Conservation (phyloP, 1,284 basidiomycete genomes). For the Leccinum huronense region DNA sequence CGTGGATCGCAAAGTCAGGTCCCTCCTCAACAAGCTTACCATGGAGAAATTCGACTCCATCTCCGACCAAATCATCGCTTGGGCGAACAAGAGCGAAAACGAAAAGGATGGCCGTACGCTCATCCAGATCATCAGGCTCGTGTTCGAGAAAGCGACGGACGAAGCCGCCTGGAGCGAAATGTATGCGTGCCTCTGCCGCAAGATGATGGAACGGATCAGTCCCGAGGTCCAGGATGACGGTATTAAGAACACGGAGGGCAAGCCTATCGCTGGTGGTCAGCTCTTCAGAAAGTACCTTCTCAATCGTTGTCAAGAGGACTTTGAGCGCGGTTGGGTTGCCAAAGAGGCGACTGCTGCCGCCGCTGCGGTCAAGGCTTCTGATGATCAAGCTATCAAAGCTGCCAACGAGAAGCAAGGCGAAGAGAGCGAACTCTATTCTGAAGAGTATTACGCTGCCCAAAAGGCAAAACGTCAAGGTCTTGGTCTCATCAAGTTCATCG, state of each 20-base stretch:
- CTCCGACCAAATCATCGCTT: conserved; percentile 87
- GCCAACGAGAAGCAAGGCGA: conserved; percentile 54
- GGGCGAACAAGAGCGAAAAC: conserved; percentile 91
- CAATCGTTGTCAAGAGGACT: conserved; percentile 93
- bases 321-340: conserved; percentile 86
- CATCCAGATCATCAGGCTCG: conserved; percentile 92
- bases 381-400: conserved; percentile 63
- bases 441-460: conserved; percentile 95
- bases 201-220: conserved; percentile 91
- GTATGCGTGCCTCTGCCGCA: conserved; percentile 93
- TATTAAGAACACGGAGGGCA: conserved; percentile 74
- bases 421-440: conserved; percentile 79
- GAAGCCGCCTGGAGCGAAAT: conserved; percentile 96
- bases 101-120: conserved; percentile 94
- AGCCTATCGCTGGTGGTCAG: conserved; percentile 84
- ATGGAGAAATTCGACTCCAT: conserved; percentile 97
- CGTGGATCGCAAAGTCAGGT: conserved; percentile 93
- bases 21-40: conserved; percentile 93
- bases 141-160: conserved; percentile 97
- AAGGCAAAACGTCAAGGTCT: conserved; percentile 97
- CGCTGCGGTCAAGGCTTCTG: conserved; percentile 54
- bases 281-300: conserved; percentile 95
- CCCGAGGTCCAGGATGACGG: conserved; percentile 85
- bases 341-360: conserved; percentile 64
- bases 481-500: conserved; percentile 96